Base-by-base conservation (phyloP, 345 rosid genomes). In the Euclidium syriacum region DNA sequence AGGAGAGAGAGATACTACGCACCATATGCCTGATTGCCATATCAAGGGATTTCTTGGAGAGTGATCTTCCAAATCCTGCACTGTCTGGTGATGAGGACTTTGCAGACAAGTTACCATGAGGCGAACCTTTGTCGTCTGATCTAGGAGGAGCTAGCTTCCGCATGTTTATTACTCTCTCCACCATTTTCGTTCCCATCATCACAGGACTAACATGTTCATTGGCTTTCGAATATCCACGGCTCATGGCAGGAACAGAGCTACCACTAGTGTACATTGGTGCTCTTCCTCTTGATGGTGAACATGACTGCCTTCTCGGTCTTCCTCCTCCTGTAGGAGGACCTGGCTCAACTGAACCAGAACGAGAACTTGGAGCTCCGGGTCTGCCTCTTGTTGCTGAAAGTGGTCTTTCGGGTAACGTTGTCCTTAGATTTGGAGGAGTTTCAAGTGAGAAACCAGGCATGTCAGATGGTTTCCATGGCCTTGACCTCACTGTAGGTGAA, bases 1-100 rank as follows among this genome's bases (percentile, higher is more conserved):
- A 15, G 41, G 40, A 35, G 26, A 8, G 52, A 29, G 20, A 14
- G 44, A 10, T 6, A n/a, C n/a, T 35, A 60, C 95, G 51, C 62
- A 94, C 99, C 99, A 94, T 94, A 56, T 94, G 99, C 61, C 99
- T 78, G 35, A 94, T 87, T 25, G 99, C 97, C 99, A 94, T 94
- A 65, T 94, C 99, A 75, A 94, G 74, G 10, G 99, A 94, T 63
- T 94, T 94, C 89, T 94, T 94, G 35, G 99, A 94, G 57, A 94
- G 90, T 4, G 90, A 71, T 76, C 99, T 81, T 49, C 97, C 99
- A 47, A 94, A 94, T 49, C 99, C 97, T 5, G 77, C 77, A 75
- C 95, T 84, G 58, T 94, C 99, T 18, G 92, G 96, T 7, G 97
- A 94, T 19, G 96, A 79, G 46, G 92, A 84, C 77, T 90, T 89